A percentile compares a stretch with the other conserved stretches of the same genome.
Evolutionary conservation across 306 rosid genomes (phyloP).

Genomic region (cucumber (Cucumis sativus)): DNA sequence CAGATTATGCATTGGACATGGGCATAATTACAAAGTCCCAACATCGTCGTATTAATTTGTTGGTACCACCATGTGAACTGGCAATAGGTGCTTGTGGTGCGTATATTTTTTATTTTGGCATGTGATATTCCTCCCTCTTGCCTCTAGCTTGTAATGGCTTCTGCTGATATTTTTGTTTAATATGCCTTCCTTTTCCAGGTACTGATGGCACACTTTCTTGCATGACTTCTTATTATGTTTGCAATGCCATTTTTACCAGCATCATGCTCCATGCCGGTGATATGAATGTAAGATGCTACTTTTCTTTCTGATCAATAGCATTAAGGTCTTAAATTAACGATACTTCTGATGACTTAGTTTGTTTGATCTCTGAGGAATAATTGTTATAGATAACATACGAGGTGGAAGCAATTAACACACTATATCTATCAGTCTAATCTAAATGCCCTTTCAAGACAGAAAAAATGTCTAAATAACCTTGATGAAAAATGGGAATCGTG

Average conservation of each 20-base stretch:
- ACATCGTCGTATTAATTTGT: conserved; percentile 46
- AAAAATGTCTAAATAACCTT: background rate
- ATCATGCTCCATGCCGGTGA: conserved; percentile 60
- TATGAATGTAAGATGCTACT: conserved; percentile 43
- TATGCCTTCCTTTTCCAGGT: conserved; percentile 34
- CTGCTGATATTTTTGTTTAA: background rate
- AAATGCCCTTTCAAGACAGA: background rate
- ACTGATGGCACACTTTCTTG: conserved; percentile 79
- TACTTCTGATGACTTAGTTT: background rate
- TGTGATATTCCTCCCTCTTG: background rate
- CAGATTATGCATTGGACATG: conserved; percentile 83
- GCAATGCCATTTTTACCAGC: conserved; percentile 68
- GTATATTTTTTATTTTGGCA: background rate
- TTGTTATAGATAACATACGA: background rate
- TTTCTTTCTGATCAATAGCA: conserved; percentile 3
- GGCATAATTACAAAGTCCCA: conserved; percentile 57
- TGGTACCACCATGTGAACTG: conserved; percentile 72
- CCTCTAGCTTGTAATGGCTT: background rate
- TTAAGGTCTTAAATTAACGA: background rate
- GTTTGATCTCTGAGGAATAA: background rate
- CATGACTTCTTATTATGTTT: conserved; percentile 62
- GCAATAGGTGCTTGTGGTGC: conserved; percentile 85
- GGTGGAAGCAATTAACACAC: background rate
- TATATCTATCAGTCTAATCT: background rate
- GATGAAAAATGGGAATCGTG: background rate